Conservation (phyloP, 352 stramenopile species). For the Phytopythium kandeliae region DNA sequence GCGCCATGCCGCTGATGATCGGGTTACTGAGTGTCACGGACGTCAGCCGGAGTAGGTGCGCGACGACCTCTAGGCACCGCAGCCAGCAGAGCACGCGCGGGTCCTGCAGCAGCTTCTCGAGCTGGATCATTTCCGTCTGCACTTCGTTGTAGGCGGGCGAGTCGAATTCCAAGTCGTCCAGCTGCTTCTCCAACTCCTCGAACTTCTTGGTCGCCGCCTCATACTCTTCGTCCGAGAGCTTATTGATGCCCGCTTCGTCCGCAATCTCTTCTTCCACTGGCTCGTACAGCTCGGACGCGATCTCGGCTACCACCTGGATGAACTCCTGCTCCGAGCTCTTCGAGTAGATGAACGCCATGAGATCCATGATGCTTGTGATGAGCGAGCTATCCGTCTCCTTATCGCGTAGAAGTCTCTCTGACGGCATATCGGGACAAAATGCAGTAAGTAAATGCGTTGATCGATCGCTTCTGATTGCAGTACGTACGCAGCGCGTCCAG, state of each 20-base stretch:
- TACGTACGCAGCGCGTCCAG: slow-evolving; percentile 54
- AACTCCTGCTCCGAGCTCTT: slow-evolving; percentile 73
- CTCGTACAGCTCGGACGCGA: slow-evolving; percentile 75
- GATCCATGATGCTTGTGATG: slow-evolving; percentile 64
- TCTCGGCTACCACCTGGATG: slow-evolving; percentile 70
- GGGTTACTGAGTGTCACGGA: slow-evolving; percentile 62
- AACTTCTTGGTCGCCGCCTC: slow-evolving; percentile 49
- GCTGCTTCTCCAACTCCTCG: slow-evolving; percentile 49
- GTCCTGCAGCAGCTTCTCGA: slow-evolving; percentile 68
- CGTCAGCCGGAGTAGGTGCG: slow-evolving; percentile 68
- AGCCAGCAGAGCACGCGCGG: slow-evolving; percentile 63
- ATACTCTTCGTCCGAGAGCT: slow-evolving; percentile 47
- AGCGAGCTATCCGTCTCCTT: slow-evolving; percentile 48
- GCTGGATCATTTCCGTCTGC: slow-evolving; percentile 55
- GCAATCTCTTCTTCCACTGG: slow-evolving; percentile 28
- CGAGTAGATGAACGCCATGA: slow-evolving; percentile 71
- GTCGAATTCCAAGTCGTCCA: slow-evolving; percentile 54
- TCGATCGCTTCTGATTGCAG: too few species aligned
- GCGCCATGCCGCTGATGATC: slow-evolving; percentile 54
- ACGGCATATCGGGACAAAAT: not conserved
- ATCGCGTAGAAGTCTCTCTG: slow-evolving; percentile 56
- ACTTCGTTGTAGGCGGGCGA: slow-evolving; percentile 53
- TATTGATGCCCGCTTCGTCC: slow-evolving; percentile 14
- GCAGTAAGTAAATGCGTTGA: not conserved
- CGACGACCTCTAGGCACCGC: slow-evolving; percentile 67